Conservation (phyloP, 2,329 filamentous ascomycete species). For the Microsporum audouinii region DNA sequence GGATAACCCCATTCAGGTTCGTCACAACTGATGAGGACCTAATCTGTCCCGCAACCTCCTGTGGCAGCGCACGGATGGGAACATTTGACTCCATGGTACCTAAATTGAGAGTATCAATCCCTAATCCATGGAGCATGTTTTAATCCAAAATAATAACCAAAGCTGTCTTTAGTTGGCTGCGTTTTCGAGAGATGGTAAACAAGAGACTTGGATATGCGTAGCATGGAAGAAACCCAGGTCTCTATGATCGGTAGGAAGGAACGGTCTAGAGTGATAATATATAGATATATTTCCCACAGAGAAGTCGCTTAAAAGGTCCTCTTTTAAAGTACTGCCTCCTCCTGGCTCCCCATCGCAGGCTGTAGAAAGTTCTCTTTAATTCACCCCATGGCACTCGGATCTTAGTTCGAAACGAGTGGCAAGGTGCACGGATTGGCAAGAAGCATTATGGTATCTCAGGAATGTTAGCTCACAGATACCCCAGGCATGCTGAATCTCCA, state of each 20-base stretch:
- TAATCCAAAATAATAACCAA: neutral
- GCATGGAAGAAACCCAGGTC: neutral
- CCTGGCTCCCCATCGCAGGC: neutral
- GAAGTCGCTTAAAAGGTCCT: neutral
- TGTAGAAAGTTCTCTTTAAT: neutral
- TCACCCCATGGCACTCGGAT: neutral
- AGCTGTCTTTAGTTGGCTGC: neutral
- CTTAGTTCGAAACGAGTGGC: neutral
- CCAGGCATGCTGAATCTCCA: too few relatives aligned
- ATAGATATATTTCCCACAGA: neutral
- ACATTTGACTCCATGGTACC: neutral
- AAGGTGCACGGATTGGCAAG: neutral
- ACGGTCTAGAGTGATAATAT: neutral
- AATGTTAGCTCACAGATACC: too few relatives aligned
- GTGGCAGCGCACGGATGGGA: constrained; percentile 47
- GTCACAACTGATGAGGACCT: constrained; percentile 73
- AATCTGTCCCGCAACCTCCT: constrained; percentile 63
- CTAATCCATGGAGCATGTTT: neutral
- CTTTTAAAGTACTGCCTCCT: neutral
- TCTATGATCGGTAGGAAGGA: neutral
- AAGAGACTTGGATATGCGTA: neutral
- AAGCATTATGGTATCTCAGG: neutral
- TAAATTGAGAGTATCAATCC: neutral
- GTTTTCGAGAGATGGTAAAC: neutral
- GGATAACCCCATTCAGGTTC: constrained; percentile 57